Percentiles rank a stretch among this genome's conserved stretches.
These are phyloP conservation scores for Ophidiomyces ophidiicola DNA, from an alignment of 2,329 filamentous ascomycete genomes.

Conservation along the genomic window DNA sequence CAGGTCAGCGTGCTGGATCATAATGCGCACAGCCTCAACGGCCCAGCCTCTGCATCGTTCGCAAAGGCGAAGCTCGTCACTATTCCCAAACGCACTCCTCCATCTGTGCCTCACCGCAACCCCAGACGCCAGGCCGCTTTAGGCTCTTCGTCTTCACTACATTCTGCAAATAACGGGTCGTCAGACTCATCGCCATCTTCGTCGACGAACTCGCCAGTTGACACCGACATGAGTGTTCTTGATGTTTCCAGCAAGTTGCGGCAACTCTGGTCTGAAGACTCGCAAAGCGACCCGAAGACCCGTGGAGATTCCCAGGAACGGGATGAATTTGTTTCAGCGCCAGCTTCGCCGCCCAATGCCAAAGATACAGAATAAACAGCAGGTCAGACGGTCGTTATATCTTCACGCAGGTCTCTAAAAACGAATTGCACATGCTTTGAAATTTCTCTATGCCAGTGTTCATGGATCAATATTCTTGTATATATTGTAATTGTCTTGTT, in stretches of 20 bases:
- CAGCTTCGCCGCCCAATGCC: conserved; percentile 20
- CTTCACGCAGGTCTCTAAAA: too few relatives aligned
- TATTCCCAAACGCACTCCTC: conserved; percentile 62
- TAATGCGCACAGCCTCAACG: conserved; percentile 45
- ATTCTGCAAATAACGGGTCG: too few relatives aligned
- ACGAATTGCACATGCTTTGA: too few relatives aligned
- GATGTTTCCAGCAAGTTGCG: conserved; percentile 3
- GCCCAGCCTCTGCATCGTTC: conserved; percentile 52
- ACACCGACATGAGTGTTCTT: conserved; percentile 12
- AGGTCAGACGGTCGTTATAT: not conserved
- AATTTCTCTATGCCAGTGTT: too few relatives aligned
- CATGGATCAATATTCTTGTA: too few relatives aligned
- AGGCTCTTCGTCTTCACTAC: too few relatives aligned
- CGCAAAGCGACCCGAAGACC: not conserved
- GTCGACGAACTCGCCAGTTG: conserved; percentile 10
- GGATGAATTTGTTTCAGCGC: conserved; percentile 34
- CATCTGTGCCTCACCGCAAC: conserved; percentile 65
- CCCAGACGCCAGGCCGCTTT: conserved; percentile 32
- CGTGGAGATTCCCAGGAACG: conserved; percentile 17
- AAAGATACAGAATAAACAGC: not conserved
- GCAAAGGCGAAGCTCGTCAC: conserved; percentile 70
- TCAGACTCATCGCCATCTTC: conserved; percentile 7
- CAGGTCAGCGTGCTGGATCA: conserved; percentile 24
- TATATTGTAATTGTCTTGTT: too few relatives aligned
- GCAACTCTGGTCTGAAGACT: conserved; percentile 5